Evolutionary conservation across 1,284 basidiomycete genomes (phyloP).

Genomic region (Papiliotrema laurentii): DNA sequence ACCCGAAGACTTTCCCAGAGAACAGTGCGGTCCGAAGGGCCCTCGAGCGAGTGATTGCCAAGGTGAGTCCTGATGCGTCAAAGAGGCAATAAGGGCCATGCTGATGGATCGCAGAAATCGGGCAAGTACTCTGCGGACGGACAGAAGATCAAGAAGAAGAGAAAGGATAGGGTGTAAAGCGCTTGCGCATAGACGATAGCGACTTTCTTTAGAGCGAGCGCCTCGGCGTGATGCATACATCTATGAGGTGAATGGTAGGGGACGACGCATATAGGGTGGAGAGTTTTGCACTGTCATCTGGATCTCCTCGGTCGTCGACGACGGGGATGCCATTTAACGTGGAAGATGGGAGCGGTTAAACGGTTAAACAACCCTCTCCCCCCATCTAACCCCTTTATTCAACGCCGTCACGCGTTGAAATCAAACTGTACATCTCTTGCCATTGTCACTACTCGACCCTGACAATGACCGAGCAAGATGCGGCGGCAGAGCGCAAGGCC

Average conservation of each 20-base stretch:
- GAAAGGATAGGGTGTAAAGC: slow-evolving; percentile 14
- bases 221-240: not conserved
- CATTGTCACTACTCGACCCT: not conserved
- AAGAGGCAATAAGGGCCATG: not conserved
- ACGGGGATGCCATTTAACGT: no score
- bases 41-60: slow-evolving; percentile 36
- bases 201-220: no score
- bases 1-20: slow-evolving; percentile 39
- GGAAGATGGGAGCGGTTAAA: no score
- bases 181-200: no score
- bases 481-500: slow-evolving; percentile 7
- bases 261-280: no score
- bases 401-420: no score
- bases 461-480: not conserved
- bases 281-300: no score
- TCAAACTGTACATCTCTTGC: no score
- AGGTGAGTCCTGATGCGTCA: slow-evolving; percentile 13
- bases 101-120: slow-evolving; percentile 1
- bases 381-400: no score
- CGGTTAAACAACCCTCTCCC: no score
- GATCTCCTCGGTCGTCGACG: no score
- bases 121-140: not conserved
- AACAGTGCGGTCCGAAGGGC: slow-evolving; percentile 41
- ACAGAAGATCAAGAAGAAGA: slow-evolving; percentile 25
- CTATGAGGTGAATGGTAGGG: not conserved